Conservation (phyloP, 2,329 filamentous ascomycete species). For the Trichoderma sp. region DNA sequence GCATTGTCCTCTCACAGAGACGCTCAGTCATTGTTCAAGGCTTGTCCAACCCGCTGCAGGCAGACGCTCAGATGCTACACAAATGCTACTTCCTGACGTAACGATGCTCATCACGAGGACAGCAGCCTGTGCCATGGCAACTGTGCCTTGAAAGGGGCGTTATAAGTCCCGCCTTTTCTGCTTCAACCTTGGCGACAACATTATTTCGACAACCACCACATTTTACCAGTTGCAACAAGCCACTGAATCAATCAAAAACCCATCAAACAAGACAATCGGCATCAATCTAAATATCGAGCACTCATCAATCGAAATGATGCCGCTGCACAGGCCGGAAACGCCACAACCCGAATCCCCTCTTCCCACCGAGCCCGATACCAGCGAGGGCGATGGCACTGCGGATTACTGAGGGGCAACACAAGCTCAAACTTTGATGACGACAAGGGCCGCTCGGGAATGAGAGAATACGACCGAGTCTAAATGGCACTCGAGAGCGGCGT, state of each 20-base stretch:
- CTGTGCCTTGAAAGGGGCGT: background rate
- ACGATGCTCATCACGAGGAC: slow-evolving; percentile 17
- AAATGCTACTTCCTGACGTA: slow-evolving; percentile 16
- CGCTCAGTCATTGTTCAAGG: background rate
- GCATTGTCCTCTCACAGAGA: slow-evolving; percentile 3
- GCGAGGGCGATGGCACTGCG: slow-evolving; percentile 33
- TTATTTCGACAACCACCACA: background rate
- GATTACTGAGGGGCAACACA: slow-evolving; percentile 25
- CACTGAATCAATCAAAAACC: background rate
- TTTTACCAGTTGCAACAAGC: background rate
- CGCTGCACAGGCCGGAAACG: slow-evolving; percentile 32
- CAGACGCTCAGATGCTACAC: slow-evolving; percentile 9
- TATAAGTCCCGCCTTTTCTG: slow-evolving; percentile 5
- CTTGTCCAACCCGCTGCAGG: background rate
- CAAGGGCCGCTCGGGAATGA: background rate
- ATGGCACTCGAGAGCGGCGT: background rate
- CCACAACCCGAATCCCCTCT: slow-evolving; percentile 30
- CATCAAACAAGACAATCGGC: background rate
- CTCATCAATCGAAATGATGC: slow-evolving; percentile 6
- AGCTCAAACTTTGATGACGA: background rate
- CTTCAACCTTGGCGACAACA: background rate
- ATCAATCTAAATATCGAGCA: background rate
- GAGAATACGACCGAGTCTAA: background rate
- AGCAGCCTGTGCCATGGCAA: slow-evolving; percentile 3
- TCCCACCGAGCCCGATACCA: slow-evolving; percentile 32